Evolutionary conservation across 139 green algal species (phyloP).

Genomic region (Zygnema cylindricum): DNA sequence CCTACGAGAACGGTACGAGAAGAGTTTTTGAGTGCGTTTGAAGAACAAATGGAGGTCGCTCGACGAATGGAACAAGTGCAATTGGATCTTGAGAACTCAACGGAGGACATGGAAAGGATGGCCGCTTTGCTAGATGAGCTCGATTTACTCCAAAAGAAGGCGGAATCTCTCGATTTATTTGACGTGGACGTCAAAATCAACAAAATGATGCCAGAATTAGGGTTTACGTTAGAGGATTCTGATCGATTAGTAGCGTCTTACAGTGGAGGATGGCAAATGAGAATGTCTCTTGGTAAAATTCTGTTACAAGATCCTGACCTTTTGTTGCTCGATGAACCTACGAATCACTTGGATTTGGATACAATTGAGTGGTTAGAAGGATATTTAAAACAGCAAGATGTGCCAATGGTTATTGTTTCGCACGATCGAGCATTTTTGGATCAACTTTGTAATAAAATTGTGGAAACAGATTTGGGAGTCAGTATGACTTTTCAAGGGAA

Average conservation of each 20-base stretch:
- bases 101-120: conserved; percentile 90
- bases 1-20: conserved; percentile 88
- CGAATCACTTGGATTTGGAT: conserved; percentile 98
- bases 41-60: conserved; percentile 57
- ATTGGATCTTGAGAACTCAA: conserved; percentile 81
- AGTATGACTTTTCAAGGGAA: conserved; percentile 87
- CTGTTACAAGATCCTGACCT: conserved; percentile 83
- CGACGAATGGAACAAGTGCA: conserved; percentile 61
- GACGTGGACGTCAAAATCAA: conserved; percentile 94
- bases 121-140: conserved; percentile 87
- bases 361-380: conserved; percentile 97
- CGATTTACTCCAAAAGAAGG: conserved; percentile 80
- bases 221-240: conserved; percentile 90
- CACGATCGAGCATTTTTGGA: conserved; percentile 99
- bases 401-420: conserved; percentile 95
- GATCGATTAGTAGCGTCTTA: conserved; percentile 80
- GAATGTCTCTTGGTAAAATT: conserved; percentile 98
- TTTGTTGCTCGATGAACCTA: conserved; percentile 89
- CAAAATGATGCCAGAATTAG: conserved; percentile 98
- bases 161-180: conserved; percentile 61
- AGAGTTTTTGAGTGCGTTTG: conserved; percentile 83
- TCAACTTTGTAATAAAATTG: conserved; percentile 89
- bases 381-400: conserved; percentile 85
- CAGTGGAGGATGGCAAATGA: conserved; percentile 98
- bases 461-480: conserved; percentile 93